phyloP scores from a whole-genome alignment of 2,329 filamentous ascomycete genomes.

The Sclerotiophoma versabilis region DNA sequence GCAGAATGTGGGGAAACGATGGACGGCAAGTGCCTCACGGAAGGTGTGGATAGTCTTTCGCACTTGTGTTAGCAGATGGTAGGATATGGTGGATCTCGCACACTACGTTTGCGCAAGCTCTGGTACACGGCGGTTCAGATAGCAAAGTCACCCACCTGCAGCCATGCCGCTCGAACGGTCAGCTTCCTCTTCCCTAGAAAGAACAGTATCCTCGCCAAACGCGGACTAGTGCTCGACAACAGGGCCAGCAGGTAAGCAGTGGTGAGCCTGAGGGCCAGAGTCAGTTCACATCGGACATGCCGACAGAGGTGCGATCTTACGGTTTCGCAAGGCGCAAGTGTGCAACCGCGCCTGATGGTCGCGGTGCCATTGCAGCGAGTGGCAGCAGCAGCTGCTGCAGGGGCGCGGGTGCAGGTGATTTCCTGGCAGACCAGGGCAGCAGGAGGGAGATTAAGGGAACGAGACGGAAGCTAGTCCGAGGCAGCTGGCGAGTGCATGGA shows the following conservation, averaged over 20 bases:
- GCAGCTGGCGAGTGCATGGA: constrained; percentile 11
- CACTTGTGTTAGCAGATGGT: not conserved
- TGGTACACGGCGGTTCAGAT: too few relatives aligned
- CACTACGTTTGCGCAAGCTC: not conserved
- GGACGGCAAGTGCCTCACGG: constrained; percentile 49
- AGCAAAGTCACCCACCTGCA: constrained; percentile 32
- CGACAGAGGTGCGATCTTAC: constrained; percentile 3
- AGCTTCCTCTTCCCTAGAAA: constrained; percentile 28
- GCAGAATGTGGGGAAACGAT: constrained; percentile 62
- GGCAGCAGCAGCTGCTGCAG: not conserved
- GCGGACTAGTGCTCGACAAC: constrained; percentile 36
- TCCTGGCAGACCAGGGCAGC: constrained; percentile 4
- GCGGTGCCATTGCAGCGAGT: constrained; percentile 14
- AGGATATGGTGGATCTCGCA: not conserved
- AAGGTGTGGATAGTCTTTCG: constrained; percentile 39
- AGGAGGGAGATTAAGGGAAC: constrained; percentile 23
- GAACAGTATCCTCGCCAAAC: constrained; percentile 29
- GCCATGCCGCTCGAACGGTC: constrained; percentile 23
- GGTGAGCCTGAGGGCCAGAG: constrained; percentile 20
- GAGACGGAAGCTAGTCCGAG: constrained; percentile 14
- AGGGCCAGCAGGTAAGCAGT: constrained; percentile 41
- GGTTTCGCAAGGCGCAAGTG: constrained; percentile 15
- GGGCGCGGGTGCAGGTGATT: not conserved
- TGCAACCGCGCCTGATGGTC: constrained; percentile 1
- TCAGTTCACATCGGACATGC: constrained; percentile 7